Evolutionary conservation across 2,329 filamentous ascomycete genomes (phyloP), one percentile per base, ranked within the genome.

Genomic region (Talaromyces amestolkiae): DNA sequence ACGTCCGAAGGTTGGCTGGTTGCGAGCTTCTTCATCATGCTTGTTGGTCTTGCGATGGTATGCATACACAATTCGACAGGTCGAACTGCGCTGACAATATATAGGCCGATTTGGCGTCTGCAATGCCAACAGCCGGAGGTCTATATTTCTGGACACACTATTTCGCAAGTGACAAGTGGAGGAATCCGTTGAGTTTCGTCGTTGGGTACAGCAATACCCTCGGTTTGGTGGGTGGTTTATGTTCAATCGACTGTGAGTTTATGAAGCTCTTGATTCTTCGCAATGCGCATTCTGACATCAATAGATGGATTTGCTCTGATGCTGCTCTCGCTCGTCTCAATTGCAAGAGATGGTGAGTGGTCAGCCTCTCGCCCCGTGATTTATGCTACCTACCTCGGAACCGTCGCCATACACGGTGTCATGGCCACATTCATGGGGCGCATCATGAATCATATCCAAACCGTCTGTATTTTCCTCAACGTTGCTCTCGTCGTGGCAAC

Each of bases 171-270:
- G 82, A 83, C 2, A 82, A 81, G 47, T 84, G 79, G 66, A 81
- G 84, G 67, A 87, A 87, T 70, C 82, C 84, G 3, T 73, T 88
- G n/a, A 85, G 82, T 68, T 87, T 87, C 70, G 72, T 87, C 39
- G 85, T 87, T 19, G 85, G 85, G 33, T 87, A 87, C 69, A 86
- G 84, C 72, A 87, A 88, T 70, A 87, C 84, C 1, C 77, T 88
- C 19, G 86, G 86, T 7, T 73, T 87, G 9, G 79, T 88, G n/a
- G 86, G 85, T 37, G 86, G 86, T 6, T 78, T 88, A 15, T 88
- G 86, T 73, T 86, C 84, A 27, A 85, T 88, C 67, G 86, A 88
- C 71, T 89, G 78, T 80, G 67, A 68, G 75, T 41, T n/a, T 4
- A 37, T n/a, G 10, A 19, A 37, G 11, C 13, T 22, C 8, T 39